These are phyloP conservation scores for Fusarium nodosum DNA, from an alignment of 2,329 filamentous ascomycete genomes.

Conservation along the genomic window DNA sequence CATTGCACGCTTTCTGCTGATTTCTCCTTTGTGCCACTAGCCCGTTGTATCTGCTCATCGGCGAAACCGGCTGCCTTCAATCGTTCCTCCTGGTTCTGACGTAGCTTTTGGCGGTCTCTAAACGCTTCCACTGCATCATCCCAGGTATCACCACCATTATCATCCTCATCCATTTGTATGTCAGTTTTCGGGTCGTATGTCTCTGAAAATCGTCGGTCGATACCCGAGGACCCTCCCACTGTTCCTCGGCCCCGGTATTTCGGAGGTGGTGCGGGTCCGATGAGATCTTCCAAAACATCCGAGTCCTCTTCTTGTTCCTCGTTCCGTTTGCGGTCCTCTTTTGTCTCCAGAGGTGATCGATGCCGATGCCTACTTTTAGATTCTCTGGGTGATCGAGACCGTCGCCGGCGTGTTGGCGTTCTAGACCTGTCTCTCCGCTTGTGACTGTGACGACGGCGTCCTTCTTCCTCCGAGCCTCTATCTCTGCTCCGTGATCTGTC, in stretches of 20 bases:
- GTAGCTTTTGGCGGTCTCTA: conserved; percentile 84
- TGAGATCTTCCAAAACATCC: conserved; percentile 80
- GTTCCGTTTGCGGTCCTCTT: conserved; percentile 35
- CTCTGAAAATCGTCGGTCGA: conserved; percentile 84
- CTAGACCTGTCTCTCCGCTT: conserved; percentile 44
- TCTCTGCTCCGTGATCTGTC: conserved; percentile 41
- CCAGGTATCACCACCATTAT: conserved; percentile 74
- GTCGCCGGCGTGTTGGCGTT: conserved; percentile 48
- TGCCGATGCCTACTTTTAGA: conserved; percentile 52
- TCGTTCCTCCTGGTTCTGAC: conserved; percentile 79
- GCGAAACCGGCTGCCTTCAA: conserved; percentile 83
- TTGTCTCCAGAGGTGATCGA: conserved; percentile 48
- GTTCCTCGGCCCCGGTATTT: conserved; percentile 76
- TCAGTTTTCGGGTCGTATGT: conserved; percentile 72
- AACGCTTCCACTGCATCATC: conserved; percentile 82
- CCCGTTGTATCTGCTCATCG: conserved; percentile 74
- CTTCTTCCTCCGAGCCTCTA: conserved; percentile 27
- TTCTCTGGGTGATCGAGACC: conserved; percentile 53
- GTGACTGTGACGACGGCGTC: conserved; percentile 34
- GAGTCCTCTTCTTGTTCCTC: conserved; percentile 58
- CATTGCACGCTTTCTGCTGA: conserved; percentile 77
- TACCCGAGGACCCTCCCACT: conserved; percentile 71
- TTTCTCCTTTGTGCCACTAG: conserved; percentile 71
- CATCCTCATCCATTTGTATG: conserved; percentile 62
- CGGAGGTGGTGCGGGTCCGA: conserved; percentile 77